phyloP scores from a whole-genome alignment of 2,329 filamentous ascomycete species.

The Bimuria novae-zelandiae region DNA sequence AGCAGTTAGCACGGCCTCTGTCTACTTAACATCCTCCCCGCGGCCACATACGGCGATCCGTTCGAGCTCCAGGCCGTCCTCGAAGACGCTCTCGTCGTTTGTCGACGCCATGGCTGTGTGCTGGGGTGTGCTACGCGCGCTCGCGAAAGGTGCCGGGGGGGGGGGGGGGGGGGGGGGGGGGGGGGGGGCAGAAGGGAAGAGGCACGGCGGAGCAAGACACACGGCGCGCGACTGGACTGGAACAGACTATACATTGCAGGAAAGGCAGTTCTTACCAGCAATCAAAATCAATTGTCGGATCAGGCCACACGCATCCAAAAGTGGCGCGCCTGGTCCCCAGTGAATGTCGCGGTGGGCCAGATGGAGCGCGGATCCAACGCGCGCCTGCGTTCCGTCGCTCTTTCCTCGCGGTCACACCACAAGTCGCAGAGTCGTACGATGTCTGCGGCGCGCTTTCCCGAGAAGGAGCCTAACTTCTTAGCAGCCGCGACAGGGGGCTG shows the following conservation, averaged over 20 bases:
- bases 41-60: slow-evolving; percentile 44
- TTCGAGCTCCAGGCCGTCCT: slow-evolving; percentile 45
- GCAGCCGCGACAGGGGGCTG: not conserved
- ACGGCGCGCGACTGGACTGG: not conserved
- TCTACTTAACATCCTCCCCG: slow-evolving; percentile 7
- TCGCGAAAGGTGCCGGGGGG: not conserved
- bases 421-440: not conserved
- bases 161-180: not conserved
- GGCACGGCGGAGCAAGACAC: not conserved
- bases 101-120: slow-evolving; percentile 1
- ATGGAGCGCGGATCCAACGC: not conserved
- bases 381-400: not conserved
- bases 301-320: too few species aligned
- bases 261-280: not conserved
- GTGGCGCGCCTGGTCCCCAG: not conserved
- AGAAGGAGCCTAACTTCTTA: too few species aligned
- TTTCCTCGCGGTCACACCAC: not conserved
- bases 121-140: not conserved
- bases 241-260: not conserved
- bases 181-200: not conserved
- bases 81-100: slow-evolving; percentile 21
- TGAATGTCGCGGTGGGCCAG: not conserved
- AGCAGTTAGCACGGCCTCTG: slow-evolving; percentile 32
- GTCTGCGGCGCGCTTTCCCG: not conserved
- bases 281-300: too few species aligned